A percentile compares a stretch with the other conserved stretches of the same genome.
These are phyloP conservation scores for Byssochlamys sp. DNA, from an alignment of 2,329 filamentous ascomycete genomes.

Conservation along the genomic window DNA sequence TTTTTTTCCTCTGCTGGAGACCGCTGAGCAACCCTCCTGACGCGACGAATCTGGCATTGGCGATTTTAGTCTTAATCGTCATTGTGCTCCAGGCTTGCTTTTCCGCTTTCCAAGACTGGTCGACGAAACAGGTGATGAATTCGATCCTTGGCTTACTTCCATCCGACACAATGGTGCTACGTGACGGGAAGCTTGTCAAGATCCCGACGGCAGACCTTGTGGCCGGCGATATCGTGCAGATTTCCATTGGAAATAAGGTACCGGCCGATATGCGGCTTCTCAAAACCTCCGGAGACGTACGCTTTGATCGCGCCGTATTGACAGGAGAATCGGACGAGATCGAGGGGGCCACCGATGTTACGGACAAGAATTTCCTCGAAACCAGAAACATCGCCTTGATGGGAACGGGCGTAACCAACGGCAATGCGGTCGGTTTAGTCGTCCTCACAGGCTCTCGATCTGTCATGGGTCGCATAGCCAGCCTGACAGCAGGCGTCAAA, in stretches of 20 bases:
- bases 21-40: constrained; percentile 63
- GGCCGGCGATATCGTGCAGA: constrained; percentile 59
- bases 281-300: constrained; percentile 59
- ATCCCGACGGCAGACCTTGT: constrained; percentile 56
- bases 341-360: constrained; percentile 53
- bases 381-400: constrained; percentile 68
- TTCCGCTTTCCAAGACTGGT: constrained; percentile 65
- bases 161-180: constrained; percentile 57
- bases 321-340: constrained; percentile 64
- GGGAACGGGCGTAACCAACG: constrained; percentile 66
- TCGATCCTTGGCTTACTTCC: constrained; percentile 70
- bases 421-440: constrained; percentile 57
- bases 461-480: constrained; percentile 67
- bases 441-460: constrained; percentile 63
- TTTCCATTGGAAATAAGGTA: constrained; percentile 64
- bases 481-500: constrained; percentile 62
- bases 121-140: constrained; percentile 65
- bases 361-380: constrained; percentile 66
- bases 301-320: constrained; percentile 64
- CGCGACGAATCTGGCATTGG: constrained; percentile 60
- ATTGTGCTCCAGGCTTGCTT: constrained; percentile 62
- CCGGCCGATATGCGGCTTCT: constrained; percentile 66
- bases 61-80: constrained; percentile 63
- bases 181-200: constrained; percentile 48
- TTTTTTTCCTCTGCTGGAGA: constrained; percentile 70